A percentile compares a stretch with the other conserved stretches of the same genome.
These are phyloP conservation scores for Phialocephala subalpina DNA, from an alignment of 2,329 filamentous ascomycete genomes.

Conservation along the genomic window DNA sequence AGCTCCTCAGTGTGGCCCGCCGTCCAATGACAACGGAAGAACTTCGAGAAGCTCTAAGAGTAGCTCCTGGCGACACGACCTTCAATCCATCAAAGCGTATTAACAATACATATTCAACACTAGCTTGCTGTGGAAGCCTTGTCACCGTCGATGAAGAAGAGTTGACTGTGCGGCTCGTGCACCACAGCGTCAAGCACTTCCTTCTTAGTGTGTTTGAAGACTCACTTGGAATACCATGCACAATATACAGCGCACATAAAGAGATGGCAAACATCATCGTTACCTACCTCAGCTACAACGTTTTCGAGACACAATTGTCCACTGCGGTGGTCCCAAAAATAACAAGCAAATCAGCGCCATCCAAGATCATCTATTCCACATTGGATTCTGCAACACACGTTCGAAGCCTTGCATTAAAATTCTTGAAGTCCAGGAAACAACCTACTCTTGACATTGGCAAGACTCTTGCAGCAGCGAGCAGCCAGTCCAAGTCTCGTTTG, in stretches of 20 bases:
- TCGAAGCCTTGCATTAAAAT: constrained; percentile 29
- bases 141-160: constrained; percentile 47
- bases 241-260: constrained; percentile 27
- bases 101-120: constrained; percentile 38
- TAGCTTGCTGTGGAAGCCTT: constrained; percentile 47
- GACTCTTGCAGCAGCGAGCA: constrained; percentile 17
- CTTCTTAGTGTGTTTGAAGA: constrained; percentile 29
- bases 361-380: constrained; percentile 31
- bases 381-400: constrained; percentile 25
- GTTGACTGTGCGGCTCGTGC: constrained; percentile 42
- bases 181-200: constrained; percentile 48
- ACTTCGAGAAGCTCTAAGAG: constrained; percentile 50
- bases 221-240: constrained; percentile 28
- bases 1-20: constrained; percentile 43
- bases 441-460: constrained; percentile 21
- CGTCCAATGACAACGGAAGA: constrained; percentile 46
- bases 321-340: constrained; percentile 33
- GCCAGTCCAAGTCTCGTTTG: constrained; percentile 14
- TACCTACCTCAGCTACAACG: constrained; percentile 43
- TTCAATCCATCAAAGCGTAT: constrained; percentile 39
- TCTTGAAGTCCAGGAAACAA: constrained; percentile 20
- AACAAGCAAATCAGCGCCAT: constrained; percentile 29
- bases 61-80: constrained; percentile 42
- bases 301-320: constrained; percentile 37
- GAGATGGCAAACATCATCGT: constrained; percentile 39